A percentile compares a stretch with the other conserved stretches of the same genome.
Conservation (phyloP, 2,329 filamentous ascomycete species). For the Aspergillus novoparasiticus region DNA sequence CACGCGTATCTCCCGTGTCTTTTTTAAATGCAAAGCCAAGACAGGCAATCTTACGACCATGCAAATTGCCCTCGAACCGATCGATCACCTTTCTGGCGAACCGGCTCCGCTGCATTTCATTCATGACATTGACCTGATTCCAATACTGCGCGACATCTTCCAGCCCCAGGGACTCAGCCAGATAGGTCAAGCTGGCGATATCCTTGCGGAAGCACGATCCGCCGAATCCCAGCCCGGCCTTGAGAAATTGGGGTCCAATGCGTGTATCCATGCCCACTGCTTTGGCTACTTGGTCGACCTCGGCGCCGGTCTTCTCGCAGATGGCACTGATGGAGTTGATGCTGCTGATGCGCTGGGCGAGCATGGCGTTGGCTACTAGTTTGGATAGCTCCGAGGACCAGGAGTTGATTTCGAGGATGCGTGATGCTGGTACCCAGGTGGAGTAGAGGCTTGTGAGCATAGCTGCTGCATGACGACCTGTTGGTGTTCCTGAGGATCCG, state of each 20-base stretch:
- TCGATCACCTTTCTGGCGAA: conserved; percentile 68
- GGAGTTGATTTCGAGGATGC: conserved; percentile 72
- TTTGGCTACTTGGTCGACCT: conserved; percentile 71
- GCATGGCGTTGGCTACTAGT: conserved; percentile 76
- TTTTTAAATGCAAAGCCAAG: conserved; percentile 81
- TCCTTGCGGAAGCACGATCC: conserved; percentile 84
- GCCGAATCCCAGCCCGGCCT: conserved; percentile 75
- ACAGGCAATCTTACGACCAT: conserved; percentile 70
- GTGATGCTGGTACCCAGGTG: conserved; percentile 67
- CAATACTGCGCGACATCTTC: conserved; percentile 76
- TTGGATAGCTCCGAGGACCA: conserved; percentile 81
- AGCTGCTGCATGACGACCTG: conserved; percentile 64
- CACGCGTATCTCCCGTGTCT: conserved; percentile 73
- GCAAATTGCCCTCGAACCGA: conserved; percentile 68
- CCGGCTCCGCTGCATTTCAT: conserved; percentile 71
- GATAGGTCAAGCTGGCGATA: conserved; percentile 71
- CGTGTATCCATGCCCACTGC: conserved; percentile 70
- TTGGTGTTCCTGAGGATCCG: conserved; percentile 64
- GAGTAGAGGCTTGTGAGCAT: conserved; percentile 68
- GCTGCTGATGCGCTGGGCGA: conserved; percentile 77
- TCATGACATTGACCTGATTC: conserved; percentile 73
- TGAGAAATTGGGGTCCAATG: conserved; percentile 73
- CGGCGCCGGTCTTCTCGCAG: conserved; percentile 74
- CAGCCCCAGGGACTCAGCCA: conserved; percentile 70
- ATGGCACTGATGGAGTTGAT: conserved; percentile 82